phyloP scores from a whole-genome alignment of 306 rosid species.

The Malus orientalis region DNA sequence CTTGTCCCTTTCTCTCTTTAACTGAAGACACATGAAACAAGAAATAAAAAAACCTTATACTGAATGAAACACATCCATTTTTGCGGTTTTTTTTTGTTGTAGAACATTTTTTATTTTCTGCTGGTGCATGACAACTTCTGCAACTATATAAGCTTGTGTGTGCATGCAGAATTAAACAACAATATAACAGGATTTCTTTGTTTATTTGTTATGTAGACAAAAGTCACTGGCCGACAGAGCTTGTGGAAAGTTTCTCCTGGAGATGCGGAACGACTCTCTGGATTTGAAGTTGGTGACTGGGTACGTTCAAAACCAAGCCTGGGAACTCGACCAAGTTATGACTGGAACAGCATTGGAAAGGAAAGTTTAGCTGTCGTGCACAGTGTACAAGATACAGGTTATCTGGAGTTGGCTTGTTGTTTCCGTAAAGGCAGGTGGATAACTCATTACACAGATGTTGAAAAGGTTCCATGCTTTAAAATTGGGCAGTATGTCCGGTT shows the following conservation, averaged over 20 bases:
- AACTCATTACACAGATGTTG: constrained; percentile 86
- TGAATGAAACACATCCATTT: background rate
- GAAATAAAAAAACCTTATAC: background rate
- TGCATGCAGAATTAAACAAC: background rate
- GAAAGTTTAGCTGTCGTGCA: constrained; percentile 90
- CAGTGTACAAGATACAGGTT: constrained; percentile 90
- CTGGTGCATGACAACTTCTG: background rate
- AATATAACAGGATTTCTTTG: background rate
- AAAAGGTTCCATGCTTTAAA: constrained; percentile 70
- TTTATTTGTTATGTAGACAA: constrained; percentile 47
- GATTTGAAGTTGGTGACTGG: constrained; percentile 99
- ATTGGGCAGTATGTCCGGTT: constrained; percentile 89
- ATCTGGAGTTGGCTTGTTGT: constrained; percentile 94
- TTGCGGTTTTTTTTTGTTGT: too few relatives aligned
- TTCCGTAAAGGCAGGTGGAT: constrained; percentile 89
- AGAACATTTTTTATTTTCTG: background rate
- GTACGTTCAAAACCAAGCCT: constrained; percentile 95
- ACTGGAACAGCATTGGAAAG: constrained; percentile 85
- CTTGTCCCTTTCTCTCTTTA: background rate
- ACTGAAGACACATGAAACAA: background rate
- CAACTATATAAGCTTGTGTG: background rate
- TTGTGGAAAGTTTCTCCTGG: constrained; percentile 99
- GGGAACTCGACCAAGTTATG: constrained; percentile 92
- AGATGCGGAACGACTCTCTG: constrained; percentile 92
- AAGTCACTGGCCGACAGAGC: constrained; percentile 75